Base-by-base conservation (phyloP, 106 monocot species). In the Dendrobium officinale region DNA sequence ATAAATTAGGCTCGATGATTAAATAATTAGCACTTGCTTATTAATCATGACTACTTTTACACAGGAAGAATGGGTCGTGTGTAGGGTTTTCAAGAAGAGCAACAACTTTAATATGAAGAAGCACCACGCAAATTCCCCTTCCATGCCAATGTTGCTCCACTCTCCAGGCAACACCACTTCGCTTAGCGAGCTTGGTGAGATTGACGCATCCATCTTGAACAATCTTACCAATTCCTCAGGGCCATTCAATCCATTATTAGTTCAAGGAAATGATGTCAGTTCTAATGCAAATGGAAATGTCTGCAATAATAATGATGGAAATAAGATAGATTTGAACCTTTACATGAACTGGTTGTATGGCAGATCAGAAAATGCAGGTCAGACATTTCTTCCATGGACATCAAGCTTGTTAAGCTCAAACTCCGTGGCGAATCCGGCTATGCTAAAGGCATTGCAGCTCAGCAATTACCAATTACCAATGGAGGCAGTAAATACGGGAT, bases 61-160 rank as follows among this genome's bases (percentile, higher is more conserved):
- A 13, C 84, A 93, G 90, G 93, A 93, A 72, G 93, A 90, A 83
- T 90, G 90, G 93, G 85, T 88, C 7, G 93, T 93, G 11, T 93
- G 90, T 45, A 88, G 93, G 82, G 88, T 93, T 6, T 93, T 93
- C 80, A 88, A 33, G 79, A 93, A 93, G 82, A 88, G 81, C 79
- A 74, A 19, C 43, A 43, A 42, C 74, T 74, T 74, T 20, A 33
- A 74, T 9, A 74, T 43, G 43, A 74, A 74, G 19, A 74, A 43
- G 74, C 5, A 17, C 7, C 42, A 42, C 13, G 43, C 74, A n/a
- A 43, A 43, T 33, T 74, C 74, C 20, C 74, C 74, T n/a, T 19
- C 74, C 40, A 83, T 79, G 42, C 80, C 83, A 2, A 68, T 79
- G 17, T 40, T 79, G 47, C 80, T 83, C 47, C 77, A 75, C 26